A percentile compares a stretch with the other conserved stretches of the same genome.
These are phyloP conservation scores for Eleusine indica DNA, from an alignment of 176 grass and related monocot species.

Conservation along the genomic window DNA sequence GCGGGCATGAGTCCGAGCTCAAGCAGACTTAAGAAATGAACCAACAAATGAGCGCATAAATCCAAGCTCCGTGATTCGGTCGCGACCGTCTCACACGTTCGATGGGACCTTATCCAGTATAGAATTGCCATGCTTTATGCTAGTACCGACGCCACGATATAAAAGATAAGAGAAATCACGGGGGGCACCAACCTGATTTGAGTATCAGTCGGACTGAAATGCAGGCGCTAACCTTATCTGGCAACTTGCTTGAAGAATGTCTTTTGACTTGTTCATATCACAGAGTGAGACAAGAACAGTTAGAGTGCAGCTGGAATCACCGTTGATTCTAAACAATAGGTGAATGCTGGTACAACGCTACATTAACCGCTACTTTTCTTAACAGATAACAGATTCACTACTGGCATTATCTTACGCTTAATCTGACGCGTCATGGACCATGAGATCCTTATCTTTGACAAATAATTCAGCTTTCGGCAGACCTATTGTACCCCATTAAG, in stretches of 20 bases:
- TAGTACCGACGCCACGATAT: not conserved
- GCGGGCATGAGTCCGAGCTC: constrained; percentile 8
- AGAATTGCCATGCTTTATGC: not conserved
- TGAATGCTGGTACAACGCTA: not conserved
- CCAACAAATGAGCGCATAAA: not conserved
- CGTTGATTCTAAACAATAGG: not conserved
- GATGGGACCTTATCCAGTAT: not conserved
- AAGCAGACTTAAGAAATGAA: not conserved
- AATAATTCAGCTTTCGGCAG: not conserved
- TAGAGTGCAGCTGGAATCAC: constrained; percentile 45
- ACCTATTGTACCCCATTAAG: not conserved
- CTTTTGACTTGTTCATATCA: constrained; percentile 46
- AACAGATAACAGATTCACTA: constrained; percentile 29
- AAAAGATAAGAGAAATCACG: not conserved
- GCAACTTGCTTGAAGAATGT: constrained; percentile 38
- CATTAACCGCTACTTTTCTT: not conserved
- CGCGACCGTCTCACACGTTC: constrained; percentile 27
- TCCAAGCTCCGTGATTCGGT: constrained; percentile 41
- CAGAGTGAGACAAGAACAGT: constrained; percentile 36
- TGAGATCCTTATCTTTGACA: constrained; percentile 10
- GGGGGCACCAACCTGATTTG: not conserved
- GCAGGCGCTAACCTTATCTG: not conserved
- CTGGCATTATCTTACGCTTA: constrained; percentile 38
- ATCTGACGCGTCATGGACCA: not conserved
- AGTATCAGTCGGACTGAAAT: not conserved